Evolutionary conservation across 768 basidiomycete species (phyloP).

Genomic region (Chiua virens): DNA sequence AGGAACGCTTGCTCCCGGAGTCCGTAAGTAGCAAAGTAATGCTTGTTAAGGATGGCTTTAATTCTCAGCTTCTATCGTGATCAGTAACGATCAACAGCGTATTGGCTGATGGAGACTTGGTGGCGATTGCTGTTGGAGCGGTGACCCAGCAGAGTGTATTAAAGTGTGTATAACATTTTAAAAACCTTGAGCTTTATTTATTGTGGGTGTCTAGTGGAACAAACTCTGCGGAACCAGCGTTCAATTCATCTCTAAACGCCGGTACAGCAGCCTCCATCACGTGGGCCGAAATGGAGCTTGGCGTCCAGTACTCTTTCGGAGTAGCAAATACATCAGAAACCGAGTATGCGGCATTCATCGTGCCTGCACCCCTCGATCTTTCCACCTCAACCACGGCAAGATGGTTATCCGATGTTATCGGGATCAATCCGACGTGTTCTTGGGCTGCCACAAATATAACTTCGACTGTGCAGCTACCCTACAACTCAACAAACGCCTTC

Average conservation of each 20-base stretch:
- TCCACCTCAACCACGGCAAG: constrained; percentile 19
- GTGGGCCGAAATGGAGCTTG: constrained; percentile 28
- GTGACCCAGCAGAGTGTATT: constrained; percentile 22
- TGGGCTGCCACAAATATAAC: constrained; percentile 30
- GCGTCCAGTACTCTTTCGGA: constrained; percentile 25
- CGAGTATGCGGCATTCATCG: constrained; percentile 18
- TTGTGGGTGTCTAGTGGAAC: constrained; percentile 8
- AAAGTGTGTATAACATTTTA: constrained; percentile 14
- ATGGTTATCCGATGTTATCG: constrained; percentile 29
- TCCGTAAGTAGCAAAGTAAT: constrained; percentile 17
- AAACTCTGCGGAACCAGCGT: not conserved
- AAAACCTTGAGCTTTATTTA: not conserved
- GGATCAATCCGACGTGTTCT: constrained; percentile 27
- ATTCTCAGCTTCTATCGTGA: not conserved
- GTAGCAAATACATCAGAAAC: constrained; percentile 10
- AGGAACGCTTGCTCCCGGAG: constrained; percentile 24
- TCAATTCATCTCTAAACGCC: constrained; percentile 6
- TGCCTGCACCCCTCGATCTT: constrained; percentile 19
- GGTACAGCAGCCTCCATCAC: constrained; percentile 19
- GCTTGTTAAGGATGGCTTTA: not conserved
- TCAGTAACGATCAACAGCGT: constrained; percentile 24
- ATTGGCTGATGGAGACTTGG: constrained; percentile 19
- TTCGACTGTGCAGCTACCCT: constrained; percentile 5
- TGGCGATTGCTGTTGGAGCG: constrained; percentile 26
- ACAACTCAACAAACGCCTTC: constrained; percentile 2